These are phyloP conservation scores for Oryza meyeriana DNA, from an alignment of 176 grass and related monocot genomes.

Conservation along the genomic window DNA sequence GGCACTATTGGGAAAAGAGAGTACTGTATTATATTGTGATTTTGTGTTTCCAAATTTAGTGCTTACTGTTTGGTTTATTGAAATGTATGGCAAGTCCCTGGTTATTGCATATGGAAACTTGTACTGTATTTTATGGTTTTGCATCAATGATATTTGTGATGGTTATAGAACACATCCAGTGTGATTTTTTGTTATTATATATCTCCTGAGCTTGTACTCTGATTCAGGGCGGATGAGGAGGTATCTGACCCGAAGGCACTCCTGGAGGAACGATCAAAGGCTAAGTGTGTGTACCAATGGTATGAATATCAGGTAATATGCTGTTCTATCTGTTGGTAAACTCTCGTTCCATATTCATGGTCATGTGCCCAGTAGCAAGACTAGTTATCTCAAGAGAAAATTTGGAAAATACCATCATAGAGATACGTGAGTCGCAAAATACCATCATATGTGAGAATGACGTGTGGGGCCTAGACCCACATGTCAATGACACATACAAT, in stretches of 20 bases:
- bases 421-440: too few relatives aligned
- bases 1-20: not conserved
- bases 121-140: not conserved
- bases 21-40: not conserved
- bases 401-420: too few relatives aligned
- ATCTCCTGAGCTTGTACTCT: not conserved
- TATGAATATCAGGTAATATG: conserved; percentile 67
- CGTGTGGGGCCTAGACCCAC: too few relatives aligned
- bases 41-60: not conserved
- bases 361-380: not conserved
- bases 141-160: not conserved
- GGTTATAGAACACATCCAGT: not conserved
- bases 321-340: conserved; percentile 3
- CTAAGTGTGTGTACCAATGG: conserved; percentile 73
- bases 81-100: conserved; percentile 12
- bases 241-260: conserved; percentile 66
- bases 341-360: not conserved
- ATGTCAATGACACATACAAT: too few relatives aligned
- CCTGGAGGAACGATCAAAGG: conserved; percentile 63
- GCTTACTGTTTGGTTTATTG: not conserved
- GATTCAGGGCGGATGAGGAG: conserved; percentile 82
- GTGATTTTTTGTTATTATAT: not conserved
- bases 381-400: not conserved
- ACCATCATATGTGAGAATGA: too few relatives aligned
- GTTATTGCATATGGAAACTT: not conserved